Evolutionary conservation across 345 rosid species (phyloP).

Genomic region (Raphanus raphanistrum): DNA sequence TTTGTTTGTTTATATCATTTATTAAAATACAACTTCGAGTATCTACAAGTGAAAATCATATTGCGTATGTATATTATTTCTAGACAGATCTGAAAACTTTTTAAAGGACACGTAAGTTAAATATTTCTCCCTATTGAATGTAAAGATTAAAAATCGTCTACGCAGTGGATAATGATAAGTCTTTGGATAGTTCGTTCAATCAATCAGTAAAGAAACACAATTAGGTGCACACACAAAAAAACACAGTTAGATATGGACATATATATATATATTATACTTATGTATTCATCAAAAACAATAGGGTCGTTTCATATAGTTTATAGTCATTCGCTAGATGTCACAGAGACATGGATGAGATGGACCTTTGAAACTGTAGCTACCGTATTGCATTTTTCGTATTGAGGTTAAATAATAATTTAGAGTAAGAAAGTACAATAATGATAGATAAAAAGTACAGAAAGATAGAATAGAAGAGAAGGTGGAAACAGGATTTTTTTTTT

Average conservation of each 20-base stretch:
- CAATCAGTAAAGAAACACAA: neutral
- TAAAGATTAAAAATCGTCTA: neutral
- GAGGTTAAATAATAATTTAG: neutral
- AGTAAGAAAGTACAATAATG: neutral
- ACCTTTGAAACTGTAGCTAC: slow-evolving; percentile 21
- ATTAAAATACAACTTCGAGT: neutral
- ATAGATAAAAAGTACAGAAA: neutral
- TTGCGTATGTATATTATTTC: neutral
- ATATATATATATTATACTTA: neutral
- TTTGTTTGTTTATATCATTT: neutral
- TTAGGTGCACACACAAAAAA: neutral
- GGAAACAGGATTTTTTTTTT: neutral
- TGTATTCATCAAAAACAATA: neutral
- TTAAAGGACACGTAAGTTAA: neutral
- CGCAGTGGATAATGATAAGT: neutral
- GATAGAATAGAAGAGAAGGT: neutral
- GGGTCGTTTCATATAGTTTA: neutral
- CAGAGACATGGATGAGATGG: slow-evolving; percentile 28
- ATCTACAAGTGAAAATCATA: neutral
- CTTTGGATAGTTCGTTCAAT: slow-evolving; percentile 13
- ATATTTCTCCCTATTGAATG: neutral
- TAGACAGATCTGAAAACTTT: neutral
- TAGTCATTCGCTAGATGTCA: slow-evolving; percentile 11
- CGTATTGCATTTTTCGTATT: slow-evolving; percentile 1
- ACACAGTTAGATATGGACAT: slow-evolving; percentile 7